Evolutionary conservation across 257 asterid genomes (phyloP), one percentile per base, ranked within the genome.

Genomic region (Scutellaria minor): DNA sequence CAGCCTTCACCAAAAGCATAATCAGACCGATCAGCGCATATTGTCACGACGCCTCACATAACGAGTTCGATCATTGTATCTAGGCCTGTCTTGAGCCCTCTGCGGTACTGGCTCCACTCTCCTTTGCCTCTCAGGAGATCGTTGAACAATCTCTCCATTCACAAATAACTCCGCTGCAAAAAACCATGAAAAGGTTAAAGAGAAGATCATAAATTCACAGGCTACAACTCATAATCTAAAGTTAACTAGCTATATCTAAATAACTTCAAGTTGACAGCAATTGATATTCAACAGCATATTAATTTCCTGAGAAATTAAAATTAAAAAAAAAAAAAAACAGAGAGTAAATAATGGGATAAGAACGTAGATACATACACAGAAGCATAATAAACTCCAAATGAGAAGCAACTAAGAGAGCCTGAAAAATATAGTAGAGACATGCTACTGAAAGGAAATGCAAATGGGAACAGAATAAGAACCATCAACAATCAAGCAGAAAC

Each of bases 111-210:
- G 98, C 83, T 88, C 93, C 41, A 93, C 98, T 75, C 98, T 87
- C 88, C 91, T 88, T 64, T 93, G 97, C 71, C 98, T 85, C 89
- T 90, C 98, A 0, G 98, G 98, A 24, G 98, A 93, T 61, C 98
- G 85, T 64, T 87, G 95, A 35, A 93, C 98, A 39, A 93, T 93
- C 82, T 93, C 97, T 50, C 98, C 98, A 57, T 90, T 89, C 31
- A 93, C 97, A 35, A 77, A 86, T 73, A 93, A 83, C 80, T 93
- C 98, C 70, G 98, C 98, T 93, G 89, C 37, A 31, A 59, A n/a
- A 37, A 6, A 9, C 31, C 31, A 57, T 2, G 7, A 42, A 68
- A 48, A 66, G 5, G 24, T 66, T 22, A 1, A 66, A 37, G 37
- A 3, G 27, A 24, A 24, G 4, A 31, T 4, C 37, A 31, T 2